These are phyloP conservation scores for Kwoniella pini DNA, from an alignment of 768 basidiomycete genomes.

Conservation along the genomic window DNA sequence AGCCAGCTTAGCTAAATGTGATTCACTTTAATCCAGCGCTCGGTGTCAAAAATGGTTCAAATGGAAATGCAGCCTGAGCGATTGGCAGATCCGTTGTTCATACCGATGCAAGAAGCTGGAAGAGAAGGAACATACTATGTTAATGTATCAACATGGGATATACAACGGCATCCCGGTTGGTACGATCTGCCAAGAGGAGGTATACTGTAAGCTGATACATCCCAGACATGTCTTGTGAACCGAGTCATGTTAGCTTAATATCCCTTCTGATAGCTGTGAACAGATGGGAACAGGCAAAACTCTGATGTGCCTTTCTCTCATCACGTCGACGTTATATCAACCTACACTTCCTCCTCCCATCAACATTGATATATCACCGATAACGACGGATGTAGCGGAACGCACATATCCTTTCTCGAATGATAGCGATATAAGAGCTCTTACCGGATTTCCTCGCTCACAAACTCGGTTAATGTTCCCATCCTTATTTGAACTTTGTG, in stretches of 20 bases:
- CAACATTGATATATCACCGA: constrained; percentile 21
- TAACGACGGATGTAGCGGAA: constrained; percentile 28
- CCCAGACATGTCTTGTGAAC: no score
- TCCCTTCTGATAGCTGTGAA: constrained; percentile 53
- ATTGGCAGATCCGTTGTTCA: constrained; percentile 39
- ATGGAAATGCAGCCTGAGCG: constrained; percentile 38
- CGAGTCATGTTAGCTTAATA: no score
- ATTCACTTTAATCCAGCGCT: constrained; percentile 18
- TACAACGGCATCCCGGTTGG: constrained; percentile 39
- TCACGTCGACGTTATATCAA: constrained; percentile 40
- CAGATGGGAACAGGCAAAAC: constrained; percentile 56
- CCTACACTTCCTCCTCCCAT: constrained; percentile 27
- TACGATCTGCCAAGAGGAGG: constrained; percentile 48
- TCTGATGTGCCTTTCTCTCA: constrained; percentile 50
- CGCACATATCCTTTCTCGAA: constrained; percentile 27
- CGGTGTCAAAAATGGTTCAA: constrained; percentile 37
- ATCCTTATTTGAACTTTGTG: constrained; percentile 26
- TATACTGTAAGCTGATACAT: constrained; percentile 34
- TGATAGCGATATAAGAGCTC: constrained; percentile 13
- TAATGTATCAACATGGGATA: constrained; percentile 36
- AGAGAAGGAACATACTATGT: constrained; percentile 31
- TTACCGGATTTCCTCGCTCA: background rate
- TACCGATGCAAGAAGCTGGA: constrained; percentile 32
- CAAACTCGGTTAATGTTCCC: constrained; percentile 11
- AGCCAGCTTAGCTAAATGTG: background rate